phyloP scores from a whole-genome alignment of 2,329 filamentous ascomycete species.

The Calonectria henricotiae region DNA sequence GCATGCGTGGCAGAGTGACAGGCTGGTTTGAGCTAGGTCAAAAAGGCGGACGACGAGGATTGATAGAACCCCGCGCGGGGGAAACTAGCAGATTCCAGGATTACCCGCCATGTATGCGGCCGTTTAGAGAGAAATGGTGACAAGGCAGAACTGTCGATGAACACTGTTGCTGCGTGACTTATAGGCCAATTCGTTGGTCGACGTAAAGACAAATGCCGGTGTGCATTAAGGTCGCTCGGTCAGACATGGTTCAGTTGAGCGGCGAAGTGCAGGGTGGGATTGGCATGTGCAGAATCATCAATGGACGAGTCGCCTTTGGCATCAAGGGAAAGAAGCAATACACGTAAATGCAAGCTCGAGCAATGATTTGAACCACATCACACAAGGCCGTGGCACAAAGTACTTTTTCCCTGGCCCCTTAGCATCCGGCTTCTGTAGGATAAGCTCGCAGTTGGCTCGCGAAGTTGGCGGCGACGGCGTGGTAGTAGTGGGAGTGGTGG shows the following conservation, averaged over 20 bases:
- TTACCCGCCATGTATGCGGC: conserved; percentile 28
- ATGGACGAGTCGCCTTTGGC: conserved; percentile 1
- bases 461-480: conserved; percentile 10
- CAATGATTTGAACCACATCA: conserved; percentile 39
- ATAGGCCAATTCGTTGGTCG: conserved; percentile 29
- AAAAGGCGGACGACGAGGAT: conserved; percentile 28
- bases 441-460: conserved; percentile 6
- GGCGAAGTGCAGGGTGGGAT: conserved; percentile 26
- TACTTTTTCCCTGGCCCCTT: conserved; percentile 21
- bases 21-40: conserved; percentile 1
- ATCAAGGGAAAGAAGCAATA: conserved; percentile 21
- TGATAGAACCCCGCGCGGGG: conserved; percentile 30
- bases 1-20: conserved; percentile 27
- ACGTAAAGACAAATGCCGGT: not conserved
- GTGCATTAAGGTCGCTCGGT: conserved; percentile 14
- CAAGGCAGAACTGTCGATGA: conserved; percentile 16
- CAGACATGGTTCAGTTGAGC: conserved; percentile 11
- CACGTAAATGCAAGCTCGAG: conserved; percentile 1
- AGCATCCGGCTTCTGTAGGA: conserved; percentile 23
- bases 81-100: conserved; percentile 32
- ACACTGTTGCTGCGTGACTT: conserved; percentile 23
- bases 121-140: conserved; percentile 23
- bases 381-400: conserved; percentile 34
- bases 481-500: conserved; percentile 22
- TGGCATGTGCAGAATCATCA: conserved; percentile 19